Evolutionary conservation across 306 rosid species (phyloP).

Genomic region (Macrotyloma uniflorum): DNA sequence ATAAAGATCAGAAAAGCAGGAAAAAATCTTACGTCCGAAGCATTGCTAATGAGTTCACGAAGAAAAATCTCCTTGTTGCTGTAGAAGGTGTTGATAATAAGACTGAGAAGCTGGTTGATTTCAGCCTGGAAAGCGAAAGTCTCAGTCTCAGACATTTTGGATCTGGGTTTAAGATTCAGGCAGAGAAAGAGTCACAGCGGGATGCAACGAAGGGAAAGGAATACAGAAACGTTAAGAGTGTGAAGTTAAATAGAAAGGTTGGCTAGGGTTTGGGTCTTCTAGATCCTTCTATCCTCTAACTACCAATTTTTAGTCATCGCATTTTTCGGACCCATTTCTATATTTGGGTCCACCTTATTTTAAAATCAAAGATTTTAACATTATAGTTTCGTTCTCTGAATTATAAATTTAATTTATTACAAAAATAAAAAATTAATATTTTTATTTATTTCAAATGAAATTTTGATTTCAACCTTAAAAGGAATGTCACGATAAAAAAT

Average conservation of each 20-base stretch:
- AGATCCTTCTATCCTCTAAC: slow-evolving; percentile 30
- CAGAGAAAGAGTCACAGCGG: neutral
- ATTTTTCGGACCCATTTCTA: neutral
- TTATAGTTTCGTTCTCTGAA: no score
- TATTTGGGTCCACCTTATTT: neutral
- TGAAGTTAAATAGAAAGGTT: neutral
- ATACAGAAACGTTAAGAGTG: neutral
- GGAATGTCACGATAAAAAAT: no score
- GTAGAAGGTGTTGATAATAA: slow-evolving; percentile 90
- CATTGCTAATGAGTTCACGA: slow-evolving; percentile 82
- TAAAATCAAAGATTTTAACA: no score
- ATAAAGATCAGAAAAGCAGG: no score
- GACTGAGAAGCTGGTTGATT: slow-evolving; percentile 90
- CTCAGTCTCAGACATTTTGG: slow-evolving; percentile 59
- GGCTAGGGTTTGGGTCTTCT: slow-evolving; percentile 38
- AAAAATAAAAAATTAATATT: no score
- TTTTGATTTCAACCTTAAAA: no score
- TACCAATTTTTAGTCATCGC: neutral
- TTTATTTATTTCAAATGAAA: no score
- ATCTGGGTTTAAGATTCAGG: neutral
- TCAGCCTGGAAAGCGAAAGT: slow-evolving; percentile 95
- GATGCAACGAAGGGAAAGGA: neutral
- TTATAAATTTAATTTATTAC: no score
- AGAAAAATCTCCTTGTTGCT: slow-evolving; percentile 95
- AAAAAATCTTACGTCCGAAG: slow-evolving; percentile 63